phyloP scores from a whole-genome alignment of 2,329 filamentous ascomycete genomes.

The Kalmusia sp. region DNA sequence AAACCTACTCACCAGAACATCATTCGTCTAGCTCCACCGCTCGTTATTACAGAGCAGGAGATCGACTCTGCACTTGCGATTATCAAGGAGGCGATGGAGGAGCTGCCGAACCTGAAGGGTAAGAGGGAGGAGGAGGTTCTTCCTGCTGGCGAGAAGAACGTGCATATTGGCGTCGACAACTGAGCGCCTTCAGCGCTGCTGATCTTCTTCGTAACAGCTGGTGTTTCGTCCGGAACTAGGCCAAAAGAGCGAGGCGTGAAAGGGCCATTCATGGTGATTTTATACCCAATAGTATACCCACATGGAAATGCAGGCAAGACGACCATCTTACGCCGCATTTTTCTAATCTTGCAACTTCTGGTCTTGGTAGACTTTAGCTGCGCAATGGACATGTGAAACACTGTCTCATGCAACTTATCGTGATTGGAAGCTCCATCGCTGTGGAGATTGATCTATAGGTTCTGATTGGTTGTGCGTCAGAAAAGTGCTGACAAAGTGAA shows the following conservation, averaged over 20 bases:
- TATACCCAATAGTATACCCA: background rate
- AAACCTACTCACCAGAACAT: slow-evolving; percentile 99
- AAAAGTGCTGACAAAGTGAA: background rate
- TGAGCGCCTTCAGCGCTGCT: slow-evolving; percentile 30
- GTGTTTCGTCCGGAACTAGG: background rate
- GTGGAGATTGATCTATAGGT: background rate
- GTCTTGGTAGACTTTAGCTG: too few relatives aligned
- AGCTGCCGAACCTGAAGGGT: slow-evolving; percentile 75
- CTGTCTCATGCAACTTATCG: background rate
- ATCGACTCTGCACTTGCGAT: slow-evolving; percentile 78
- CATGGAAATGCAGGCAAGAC: background rate
- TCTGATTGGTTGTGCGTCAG: background rate
- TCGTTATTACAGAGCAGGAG: slow-evolving; percentile 91
- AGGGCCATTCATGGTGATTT: background rate
- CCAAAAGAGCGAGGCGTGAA: too few relatives aligned
- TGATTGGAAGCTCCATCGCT: background rate
- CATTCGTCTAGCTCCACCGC: slow-evolving; percentile 93
- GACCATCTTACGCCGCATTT: background rate
- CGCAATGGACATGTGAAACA: too few relatives aligned
- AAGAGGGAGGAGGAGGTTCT: slow-evolving; percentile 60
- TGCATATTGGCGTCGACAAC: slow-evolving; percentile 66
- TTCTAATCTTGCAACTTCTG: too few relatives aligned
- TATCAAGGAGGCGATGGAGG: slow-evolving; percentile 80
- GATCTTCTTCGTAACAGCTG: background rate
- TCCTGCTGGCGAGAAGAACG: slow-evolving; percentile 66